phyloP scores from a whole-genome alignment of 2,329 filamentous ascomycete species.

The Phaeomoniella chlamydospora region DNA sequence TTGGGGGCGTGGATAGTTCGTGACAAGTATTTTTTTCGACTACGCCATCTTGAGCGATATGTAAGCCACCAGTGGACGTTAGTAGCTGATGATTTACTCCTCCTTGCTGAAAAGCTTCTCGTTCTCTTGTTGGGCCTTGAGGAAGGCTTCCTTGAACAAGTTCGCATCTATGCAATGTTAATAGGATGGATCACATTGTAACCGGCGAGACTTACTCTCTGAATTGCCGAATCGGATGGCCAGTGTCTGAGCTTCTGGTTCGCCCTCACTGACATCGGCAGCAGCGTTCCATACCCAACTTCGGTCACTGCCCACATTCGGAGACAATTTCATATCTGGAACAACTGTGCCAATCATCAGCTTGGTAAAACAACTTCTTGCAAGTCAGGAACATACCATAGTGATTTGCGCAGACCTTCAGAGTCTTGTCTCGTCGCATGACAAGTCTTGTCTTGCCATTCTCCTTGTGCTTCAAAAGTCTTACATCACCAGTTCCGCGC shows the following conservation, averaged over 20 bases:
- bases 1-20: too few relatives aligned
- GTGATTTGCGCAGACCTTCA: constrained; percentile 99
- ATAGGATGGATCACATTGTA: constrained; percentile 2
- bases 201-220: constrained; percentile 59
- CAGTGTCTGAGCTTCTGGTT: constrained; percentile 88
- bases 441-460: constrained; percentile 95
- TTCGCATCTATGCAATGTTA: constrained; percentile 60
- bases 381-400: constrained; percentile 86
- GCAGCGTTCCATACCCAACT: constrained; percentile 99
- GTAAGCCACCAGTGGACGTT: too few relatives aligned
- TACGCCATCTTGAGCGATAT: too few relatives aligned
- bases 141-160: constrained; percentile 91
- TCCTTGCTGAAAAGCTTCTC: constrained; percentile 55
- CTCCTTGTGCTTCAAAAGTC: constrained; percentile 96
- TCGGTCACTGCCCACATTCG: constrained; percentile 94
- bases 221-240: constrained; percentile 96
- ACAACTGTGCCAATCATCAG: too few relatives aligned
- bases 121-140: constrained; percentile 94
- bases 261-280: constrained; percentile 94
- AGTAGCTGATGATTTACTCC: too few relatives aligned
- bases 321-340: constrained; percentile 95
- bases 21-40: too few relatives aligned
- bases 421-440: constrained; percentile 98
- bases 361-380: too few relatives aligned
- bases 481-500: constrained; percentile 90